Conservation (phyloP, 805 yeast species). For the Clavispora asparagi region DNA sequence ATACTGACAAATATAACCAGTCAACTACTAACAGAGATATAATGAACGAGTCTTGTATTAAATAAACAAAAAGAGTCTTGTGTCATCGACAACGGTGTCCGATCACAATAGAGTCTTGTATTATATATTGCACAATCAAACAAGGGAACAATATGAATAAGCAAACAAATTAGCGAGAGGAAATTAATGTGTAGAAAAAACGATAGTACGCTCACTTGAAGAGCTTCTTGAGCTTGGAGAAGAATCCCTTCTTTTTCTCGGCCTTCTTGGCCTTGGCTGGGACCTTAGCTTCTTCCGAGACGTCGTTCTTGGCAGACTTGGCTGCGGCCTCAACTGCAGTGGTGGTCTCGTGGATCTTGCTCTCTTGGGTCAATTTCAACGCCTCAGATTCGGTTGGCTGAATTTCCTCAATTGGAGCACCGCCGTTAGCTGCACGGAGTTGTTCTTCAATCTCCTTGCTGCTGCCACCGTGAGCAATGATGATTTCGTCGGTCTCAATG, state of each 20-base stretch:
- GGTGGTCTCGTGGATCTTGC: conserved; percentile 13
- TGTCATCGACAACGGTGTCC: not conserved
- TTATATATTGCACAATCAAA: not conserved
- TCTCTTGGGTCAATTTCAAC: conserved; percentile 31
- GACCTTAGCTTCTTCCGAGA: conserved; percentile 5
- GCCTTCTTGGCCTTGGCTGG: conserved; percentile 13
- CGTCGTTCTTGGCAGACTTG: conserved; percentile 4
- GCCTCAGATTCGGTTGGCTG: conserved; percentile 38
- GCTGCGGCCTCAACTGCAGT: not conserved
- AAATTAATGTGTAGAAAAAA: not conserved
- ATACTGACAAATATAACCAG: too few species aligned
- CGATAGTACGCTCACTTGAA: conserved; percentile 16
- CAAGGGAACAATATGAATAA: not conserved
- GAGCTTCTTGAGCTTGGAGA: conserved; percentile 38
- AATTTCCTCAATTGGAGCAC: conserved; percentile 37
- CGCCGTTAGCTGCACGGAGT: conserved; percentile 29
- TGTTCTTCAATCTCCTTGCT: conserved; percentile 28
- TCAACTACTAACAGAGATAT: too few species aligned
- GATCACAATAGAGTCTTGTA: not conserved
- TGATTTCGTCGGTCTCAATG: conserved; percentile 23
- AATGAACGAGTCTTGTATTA: not conserved
- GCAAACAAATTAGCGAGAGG: not conserved
- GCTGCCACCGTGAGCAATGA: conserved; percentile 34
- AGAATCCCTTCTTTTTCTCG: conserved; percentile 37
- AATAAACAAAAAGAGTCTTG: not conserved